Evolutionary conservation across 371 early-diverging fungal species (phyloP).

Genomic region (Blakeslea trispora): DNA sequence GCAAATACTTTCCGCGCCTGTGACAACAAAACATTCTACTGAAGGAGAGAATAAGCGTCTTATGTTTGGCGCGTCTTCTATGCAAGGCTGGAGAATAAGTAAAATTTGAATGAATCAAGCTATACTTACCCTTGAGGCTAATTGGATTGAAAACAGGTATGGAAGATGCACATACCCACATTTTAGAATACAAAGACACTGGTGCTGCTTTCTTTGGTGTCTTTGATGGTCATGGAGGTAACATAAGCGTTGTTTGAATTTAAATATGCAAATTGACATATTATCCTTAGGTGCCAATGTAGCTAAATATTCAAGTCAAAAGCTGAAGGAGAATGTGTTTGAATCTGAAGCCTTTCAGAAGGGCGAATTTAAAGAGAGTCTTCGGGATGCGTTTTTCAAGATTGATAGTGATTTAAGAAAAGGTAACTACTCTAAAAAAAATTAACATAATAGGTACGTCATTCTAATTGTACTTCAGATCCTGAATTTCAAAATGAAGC

Average conservation of each 20-base stretch:
- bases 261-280: not conserved
- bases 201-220: slow-evolving; percentile 89
- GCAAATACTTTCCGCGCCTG: slow-evolving; percentile 93
- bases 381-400: slow-evolving; percentile 79
- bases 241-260: slow-evolving; percentile 1
- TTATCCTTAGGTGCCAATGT: slow-evolving; percentile 67
- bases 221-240: slow-evolving; percentile 97
- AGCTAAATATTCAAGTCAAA: slow-evolving; percentile 83
- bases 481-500: slow-evolving; percentile 69
- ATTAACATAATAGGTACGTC: slow-evolving; percentile 14
- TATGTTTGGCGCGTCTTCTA: slow-evolving; percentile 83
- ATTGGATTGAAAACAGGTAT: too few species aligned
- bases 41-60: slow-evolving; percentile 72
- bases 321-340: slow-evolving; percentile 71
- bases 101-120: slow-evolving; percentile 23
- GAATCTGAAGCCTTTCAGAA: slow-evolving; percentile 62
- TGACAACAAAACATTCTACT: slow-evolving; percentile 84
- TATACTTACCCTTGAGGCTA: too few species aligned
- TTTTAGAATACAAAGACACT: slow-evolving; percentile 65
- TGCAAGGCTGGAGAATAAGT: slow-evolving; percentile 99
- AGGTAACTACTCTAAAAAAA: too few species aligned
- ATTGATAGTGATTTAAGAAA: slow-evolving; percentile 78
- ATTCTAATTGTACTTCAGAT: slow-evolving; percentile 47
- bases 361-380: slow-evolving; percentile 67
- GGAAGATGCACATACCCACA: slow-evolving; percentile 96